Percentiles rank a stretch among this genome's conserved stretches.
phyloP scores from a whole-genome alignment of 805 yeast genomes.

The Saturnispora zaruensis region DNA sequence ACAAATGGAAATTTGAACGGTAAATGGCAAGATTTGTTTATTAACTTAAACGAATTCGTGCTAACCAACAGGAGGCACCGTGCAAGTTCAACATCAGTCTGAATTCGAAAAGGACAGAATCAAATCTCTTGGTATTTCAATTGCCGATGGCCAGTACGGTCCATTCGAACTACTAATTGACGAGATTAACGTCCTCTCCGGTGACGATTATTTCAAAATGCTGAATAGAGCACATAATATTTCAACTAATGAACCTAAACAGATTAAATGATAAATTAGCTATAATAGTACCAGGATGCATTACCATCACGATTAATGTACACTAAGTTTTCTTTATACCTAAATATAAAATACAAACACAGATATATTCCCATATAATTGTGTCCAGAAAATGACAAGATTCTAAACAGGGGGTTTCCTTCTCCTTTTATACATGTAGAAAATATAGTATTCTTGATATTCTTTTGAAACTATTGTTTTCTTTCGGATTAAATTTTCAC shows the following conservation, averaged over 20 bases:
- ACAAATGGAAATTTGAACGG: slow-evolving; percentile 41
- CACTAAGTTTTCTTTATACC: background rate
- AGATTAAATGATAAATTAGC: background rate
- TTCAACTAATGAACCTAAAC: background rate
- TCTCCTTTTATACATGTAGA: background rate
- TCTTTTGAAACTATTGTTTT: background rate
- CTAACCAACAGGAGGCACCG: slow-evolving; percentile 72
- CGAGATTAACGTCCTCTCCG: slow-evolving; percentile 62
- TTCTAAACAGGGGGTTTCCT: background rate
- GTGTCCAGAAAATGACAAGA: background rate
- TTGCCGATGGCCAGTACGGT: slow-evolving; percentile 70
- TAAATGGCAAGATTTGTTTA: slow-evolving; percentile 70
- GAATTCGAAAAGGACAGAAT: slow-evolving; percentile 55
- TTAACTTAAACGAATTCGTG: slow-evolving; percentile 71
- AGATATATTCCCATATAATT: background rate
- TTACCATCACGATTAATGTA: background rate
- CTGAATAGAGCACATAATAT: slow-evolving; percentile 18
- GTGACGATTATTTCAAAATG: slow-evolving; percentile 38
- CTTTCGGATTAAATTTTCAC: background rate
- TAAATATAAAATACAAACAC: background rate
- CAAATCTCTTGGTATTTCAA: slow-evolving; percentile 69
- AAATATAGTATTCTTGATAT: background rate
- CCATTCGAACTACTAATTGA: slow-evolving; percentile 64
- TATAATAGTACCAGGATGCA: too few species aligned
- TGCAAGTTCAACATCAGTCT: slow-evolving; percentile 45